Percentiles rank a stretch among this genome's conserved stretches.
phyloP scores from a whole-genome alignment of 345 rosid species.

The Dipteronia dyeriana region DNA sequence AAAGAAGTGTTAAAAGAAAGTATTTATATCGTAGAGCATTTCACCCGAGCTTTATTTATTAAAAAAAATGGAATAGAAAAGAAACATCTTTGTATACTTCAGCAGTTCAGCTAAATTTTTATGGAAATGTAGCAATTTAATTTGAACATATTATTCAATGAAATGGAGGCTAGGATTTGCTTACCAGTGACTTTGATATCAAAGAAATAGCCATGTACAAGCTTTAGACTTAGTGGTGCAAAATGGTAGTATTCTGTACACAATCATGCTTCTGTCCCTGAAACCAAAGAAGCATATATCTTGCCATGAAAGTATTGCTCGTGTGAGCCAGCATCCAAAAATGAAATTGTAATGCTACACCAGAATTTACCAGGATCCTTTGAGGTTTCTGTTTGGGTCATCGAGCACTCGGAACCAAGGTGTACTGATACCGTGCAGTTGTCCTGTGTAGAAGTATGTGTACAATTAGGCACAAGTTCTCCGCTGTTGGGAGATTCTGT shows the following conservation, averaged over 20 bases:
- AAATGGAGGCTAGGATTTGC: neutral
- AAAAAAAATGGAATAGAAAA: neutral
- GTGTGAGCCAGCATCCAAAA: conserved; percentile 12
- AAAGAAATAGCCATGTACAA: neutral
- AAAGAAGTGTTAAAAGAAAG: no score
- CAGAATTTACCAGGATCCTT: conserved; percentile 27
- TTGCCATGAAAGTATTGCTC: neutral
- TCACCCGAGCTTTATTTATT: no score
- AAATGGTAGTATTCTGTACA: neutral
- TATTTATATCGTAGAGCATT: no score
- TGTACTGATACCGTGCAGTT: conserved; percentile 23
- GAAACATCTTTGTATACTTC: no score
- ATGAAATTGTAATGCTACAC: neutral
- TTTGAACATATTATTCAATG: neutral
- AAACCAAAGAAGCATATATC: neutral
- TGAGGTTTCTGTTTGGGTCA: conserved; percentile 36
- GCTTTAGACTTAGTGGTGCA: neutral
- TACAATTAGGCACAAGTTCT: neutral
- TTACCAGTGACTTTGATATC: neutral
- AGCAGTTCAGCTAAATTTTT: no score
- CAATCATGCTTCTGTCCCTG: neutral
- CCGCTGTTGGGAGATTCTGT: neutral
- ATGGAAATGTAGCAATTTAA: neutral
- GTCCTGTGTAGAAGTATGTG: conserved; percentile 30
- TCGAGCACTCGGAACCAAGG: conserved; percentile 59